Base-by-base conservation (phyloP, 129 eudicot genomes). In the Saussurea involucrata region DNA sequence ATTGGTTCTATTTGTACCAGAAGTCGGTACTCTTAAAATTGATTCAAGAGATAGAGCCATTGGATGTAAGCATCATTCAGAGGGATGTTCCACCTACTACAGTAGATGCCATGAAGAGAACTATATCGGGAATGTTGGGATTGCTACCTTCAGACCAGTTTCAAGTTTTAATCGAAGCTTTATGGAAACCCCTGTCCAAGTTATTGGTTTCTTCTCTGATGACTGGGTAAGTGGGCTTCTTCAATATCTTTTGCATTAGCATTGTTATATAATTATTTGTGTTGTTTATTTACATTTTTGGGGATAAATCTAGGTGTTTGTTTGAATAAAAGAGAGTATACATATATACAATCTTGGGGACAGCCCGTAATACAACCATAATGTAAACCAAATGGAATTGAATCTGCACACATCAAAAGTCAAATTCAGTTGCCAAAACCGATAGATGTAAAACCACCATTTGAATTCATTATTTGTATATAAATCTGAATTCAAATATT, bases 71-170 rank as follows among this genome's bases (percentile, higher is more conserved):
- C 75, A 74, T 95, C 40, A 95, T 95, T 65, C 97, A 91, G 61
- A 95, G 85, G 86, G 98, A 91, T 85, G 98, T 89, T 27, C 90
- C 98, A 61, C 85, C 87, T 24, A 86, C 92, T 21, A 95, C 98
- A 9, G 71, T 95, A 2, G 98, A 95, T 80, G 98, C 98, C 58
- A 95, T 95, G 94, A 95, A 95, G 86, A 86, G 98, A 89, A 95
- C 98, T 13, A 91, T 95, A 63, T 95, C 97, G 4, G 97, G 98
- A 61, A 91, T 95, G 97, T 71, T 91, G 77, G 98, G 98, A 69
- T 88, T 95, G 78, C 89, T 95, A 42, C 98, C 98, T 21, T 95
- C 98, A 1, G 91, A 95, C 80, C 97, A 91, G 58, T 95, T 95
- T 86, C 96, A 89, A 74, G 97, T 95, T 37, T 82, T 69, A 37